Base-by-base conservation (phyloP, 768 basidiomycete genomes). In the Suillus luteus region DNA sequence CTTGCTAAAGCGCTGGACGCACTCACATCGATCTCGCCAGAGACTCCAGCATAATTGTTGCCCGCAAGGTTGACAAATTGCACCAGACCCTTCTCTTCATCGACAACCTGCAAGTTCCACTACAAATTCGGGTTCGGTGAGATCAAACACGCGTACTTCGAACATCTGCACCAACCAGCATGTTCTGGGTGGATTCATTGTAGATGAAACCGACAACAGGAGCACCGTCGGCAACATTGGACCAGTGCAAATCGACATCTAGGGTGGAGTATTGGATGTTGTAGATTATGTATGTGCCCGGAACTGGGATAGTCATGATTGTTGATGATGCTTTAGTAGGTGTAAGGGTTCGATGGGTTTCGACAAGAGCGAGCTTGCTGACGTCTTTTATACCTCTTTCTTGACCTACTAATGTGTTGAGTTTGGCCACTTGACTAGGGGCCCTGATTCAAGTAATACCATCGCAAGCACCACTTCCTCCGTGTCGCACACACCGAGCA, bases 261-360 rank as follows among this genome's bases (percentile, higher is more conserved):
- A 17, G 27, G 51, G 15, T 31, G 27, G 51, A 52, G 5, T 52
- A 31, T 52, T 52, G 51, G 51, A 52, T 52, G 27, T 52, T 52
- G 51, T 52, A 52, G 51, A 52, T 52, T 27, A 52, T 27, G 51
- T 52, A 52, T 19, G 27, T 52, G 27, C 51, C 51, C 17, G 51
- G 51, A 31, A 31, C 51, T 52, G 51, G 51, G 27, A 52, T 52
- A 19, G 51, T 52, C 51, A 52, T 52, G 51, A 17, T 51, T 27
- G 49, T 31, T 31, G 15, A 52, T 52, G 27, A 52, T 19, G 4
- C 17, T 52, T 31, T 31, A 31, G 51, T 52, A 31, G 51, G 27
- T 19, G 51, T 31, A 10, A 52, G 15, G 27, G 27, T 52, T 52
- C 15, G 51, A 31, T 52, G 51, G 1, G 51, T 17, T 51, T 52